A percentile compares a stretch with the other conserved stretches of the same genome.
Conservation (phyloP, 148 eudicot genomes). For the Camellia lanceoleosa region DNA sequence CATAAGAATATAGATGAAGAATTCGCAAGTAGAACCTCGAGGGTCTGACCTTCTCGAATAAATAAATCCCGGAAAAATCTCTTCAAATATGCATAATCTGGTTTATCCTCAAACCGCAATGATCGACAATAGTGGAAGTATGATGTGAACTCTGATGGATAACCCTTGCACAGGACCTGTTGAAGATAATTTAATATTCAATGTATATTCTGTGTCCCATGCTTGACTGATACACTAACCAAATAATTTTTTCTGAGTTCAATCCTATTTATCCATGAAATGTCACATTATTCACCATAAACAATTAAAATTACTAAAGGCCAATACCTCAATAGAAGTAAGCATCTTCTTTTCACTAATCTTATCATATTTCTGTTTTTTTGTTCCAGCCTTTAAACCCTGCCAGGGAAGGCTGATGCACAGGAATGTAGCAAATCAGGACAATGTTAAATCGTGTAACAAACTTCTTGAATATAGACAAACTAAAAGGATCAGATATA, state of each 20-base stretch:
- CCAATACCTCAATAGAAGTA: not conserved
- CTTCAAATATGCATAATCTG: constrained; percentile 49
- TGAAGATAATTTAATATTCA: not conserved
- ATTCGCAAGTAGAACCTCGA: not conserved
- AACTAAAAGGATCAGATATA: not conserved
- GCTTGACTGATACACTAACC: not conserved
- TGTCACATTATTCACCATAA: too few relatives aligned
- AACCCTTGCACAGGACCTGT: constrained; percentile 52
- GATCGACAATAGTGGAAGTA: constrained; percentile 22
- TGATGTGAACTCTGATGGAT: constrained; percentile 44
- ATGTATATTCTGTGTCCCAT: not conserved
- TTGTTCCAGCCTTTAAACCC: not conserved
- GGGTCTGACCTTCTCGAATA: constrained; percentile 39
- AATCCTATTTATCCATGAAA: too few relatives aligned
- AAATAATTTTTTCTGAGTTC: too few relatives aligned
- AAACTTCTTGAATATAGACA: not conserved
- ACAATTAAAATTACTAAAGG: not conserved
- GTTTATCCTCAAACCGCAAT: not conserved
- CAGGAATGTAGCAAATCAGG: not conserved
- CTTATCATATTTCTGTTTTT: not conserved
- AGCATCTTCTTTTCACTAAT: constrained; percentile 5
- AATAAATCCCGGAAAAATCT: constrained; percentile 48
- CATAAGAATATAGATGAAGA: too few relatives aligned
- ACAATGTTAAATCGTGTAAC: not conserved
- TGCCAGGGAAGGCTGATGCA: not conserved